Base-by-base conservation (phyloP, 1,284 basidiomycete species). In the Xerocomus amazonicus region DNA sequence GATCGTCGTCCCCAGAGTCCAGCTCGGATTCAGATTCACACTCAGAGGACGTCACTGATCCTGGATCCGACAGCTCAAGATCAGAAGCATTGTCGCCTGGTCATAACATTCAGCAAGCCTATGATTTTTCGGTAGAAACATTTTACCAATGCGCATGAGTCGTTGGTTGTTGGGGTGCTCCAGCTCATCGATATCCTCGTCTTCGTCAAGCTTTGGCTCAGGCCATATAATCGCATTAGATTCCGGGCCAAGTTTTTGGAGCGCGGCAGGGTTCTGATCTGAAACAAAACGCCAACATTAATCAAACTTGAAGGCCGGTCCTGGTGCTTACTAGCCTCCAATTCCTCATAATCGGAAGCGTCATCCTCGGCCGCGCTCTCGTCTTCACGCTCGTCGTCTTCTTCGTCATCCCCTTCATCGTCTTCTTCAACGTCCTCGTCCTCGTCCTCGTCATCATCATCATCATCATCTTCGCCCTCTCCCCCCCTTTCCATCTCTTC, bases 181-280 rank as follows among this genome's bases (percentile, higher is more conserved):
- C 8, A 81, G 62, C 28, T 77, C 79, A 19, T 82, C 79, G 28
- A 77, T 74, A 1, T 83, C 78, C 46, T 81, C 82, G 48, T 83
- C 84, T 16, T 84, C 82, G 23, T 77, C 75, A 27, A 72, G 58
- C 29, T 72, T 67, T 12, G 68, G 69, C 45, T 69, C 73, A 4
- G 87, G 86, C 87, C 84, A 90, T 37, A 87, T 72, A 32, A 87
- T 71, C 0, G 84, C 87, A 62, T 89, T 87, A 2, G 82, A 80
- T 43, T 76, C 78, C 17, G 70, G 59, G 17, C 87, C 87, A 36
- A 90, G 67, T 29, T 70, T 66, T 38, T 69, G 68, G 46, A 70
- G 62, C 45, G 77, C 68, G 26, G 29, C 53, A 2, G 57, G 60
- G 63, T 72, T 59, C 66, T 77, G 70, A 59, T 69, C 76, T 84